These are phyloP conservation scores for Discostella stelligeroides DNA, from an alignment of 108 stramenopile species.

Conservation along the genomic window DNA sequence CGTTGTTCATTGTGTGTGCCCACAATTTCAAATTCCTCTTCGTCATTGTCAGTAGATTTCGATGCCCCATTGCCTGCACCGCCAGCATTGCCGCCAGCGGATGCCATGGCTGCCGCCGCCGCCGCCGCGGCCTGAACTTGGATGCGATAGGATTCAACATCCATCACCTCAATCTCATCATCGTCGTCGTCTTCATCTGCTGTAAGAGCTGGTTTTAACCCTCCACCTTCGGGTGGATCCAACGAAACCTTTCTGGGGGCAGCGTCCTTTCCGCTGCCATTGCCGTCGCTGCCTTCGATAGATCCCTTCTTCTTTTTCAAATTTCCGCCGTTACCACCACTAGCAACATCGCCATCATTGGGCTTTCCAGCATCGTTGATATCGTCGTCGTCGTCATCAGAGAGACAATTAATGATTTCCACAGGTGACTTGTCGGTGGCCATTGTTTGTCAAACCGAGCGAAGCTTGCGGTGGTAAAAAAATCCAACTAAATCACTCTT, in stretches of 20 bases:
- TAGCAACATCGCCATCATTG: not conserved
- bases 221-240: too few species aligned
- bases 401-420: slow-evolving; percentile 1
- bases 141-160: not conserved
- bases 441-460: too few species aligned
- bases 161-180: slow-evolving; percentile 18
- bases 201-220: not conserved
- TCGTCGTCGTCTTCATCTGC: slow-evolving; percentile 7
- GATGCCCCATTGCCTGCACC: not conserved
- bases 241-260: not conserved
- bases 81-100: slow-evolving; percentile 1
- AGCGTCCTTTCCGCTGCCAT: not conserved
- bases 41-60: not conserved
- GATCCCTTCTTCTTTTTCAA: not conserved
- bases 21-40: slow-evolving; percentile 31
- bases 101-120: slow-evolving; percentile 1
- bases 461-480: too few species aligned
- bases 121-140: slow-evolving; percentile 6
- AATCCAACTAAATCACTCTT: too few species aligned
- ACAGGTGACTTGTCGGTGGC: too few species aligned
- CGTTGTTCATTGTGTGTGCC: slow-evolving; percentile 30
- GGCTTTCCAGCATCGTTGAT: not conserved
- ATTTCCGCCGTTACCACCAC: not conserved
- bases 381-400: slow-evolving; percentile 5
- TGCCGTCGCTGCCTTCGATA: not conserved